Evolutionary conservation across 306 rosid genomes (phyloP), one percentile per base, ranked within the genome.

Genomic region (Rosa chinensis): DNA sequence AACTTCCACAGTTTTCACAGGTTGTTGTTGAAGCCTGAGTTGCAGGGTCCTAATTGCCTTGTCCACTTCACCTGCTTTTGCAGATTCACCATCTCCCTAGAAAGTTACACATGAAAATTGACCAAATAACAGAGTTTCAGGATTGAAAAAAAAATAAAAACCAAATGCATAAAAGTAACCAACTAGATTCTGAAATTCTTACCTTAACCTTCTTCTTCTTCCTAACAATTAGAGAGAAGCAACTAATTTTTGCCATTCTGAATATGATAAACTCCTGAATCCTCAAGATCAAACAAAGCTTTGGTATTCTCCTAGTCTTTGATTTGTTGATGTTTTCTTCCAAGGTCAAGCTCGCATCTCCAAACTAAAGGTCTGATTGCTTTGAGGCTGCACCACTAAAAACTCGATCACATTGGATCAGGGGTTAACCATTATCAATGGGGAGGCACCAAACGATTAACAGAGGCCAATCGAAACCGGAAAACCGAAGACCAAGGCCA

Each of bases 361-460:
- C 58, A 59, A 59, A 23, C 63, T 50, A 58, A 74, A 39, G 53
- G 63, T 63, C 52, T 59, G 73, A 78, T 53, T 52, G 12, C 16
- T 59, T 59, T 21, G 14, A 70, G 78, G 81, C 74, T 66, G 13
- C 11, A 58, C 10, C 10, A 76, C n/a, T 67, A 48, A 10, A 50
- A 21, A 20, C 49, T 32, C 70, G 28, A 50, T 78, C 80, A 78
- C 84, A 80, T 71, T 67, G 84, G 63, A 11, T 12, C 43, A 62
- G 43, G 87, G 89, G 64, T 89, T 90, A 90, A 87, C 98, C 97
- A 68, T 94, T 87, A 83, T 94, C 93, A 78, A 81, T 66, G 16
- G 95, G 95, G 76, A 89, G 92, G 45, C 78, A 83, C 78, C 87
- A 82, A 63, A 87, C 84, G 62, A 84, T 84, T 73, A 78, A 84